A percentile compares a stretch with the other conserved stretches of the same genome.
These are phyloP conservation scores for Xylariales sp. DNA, from an alignment of 2,329 filamentous ascomycete genomes.

Conservation along the genomic window DNA sequence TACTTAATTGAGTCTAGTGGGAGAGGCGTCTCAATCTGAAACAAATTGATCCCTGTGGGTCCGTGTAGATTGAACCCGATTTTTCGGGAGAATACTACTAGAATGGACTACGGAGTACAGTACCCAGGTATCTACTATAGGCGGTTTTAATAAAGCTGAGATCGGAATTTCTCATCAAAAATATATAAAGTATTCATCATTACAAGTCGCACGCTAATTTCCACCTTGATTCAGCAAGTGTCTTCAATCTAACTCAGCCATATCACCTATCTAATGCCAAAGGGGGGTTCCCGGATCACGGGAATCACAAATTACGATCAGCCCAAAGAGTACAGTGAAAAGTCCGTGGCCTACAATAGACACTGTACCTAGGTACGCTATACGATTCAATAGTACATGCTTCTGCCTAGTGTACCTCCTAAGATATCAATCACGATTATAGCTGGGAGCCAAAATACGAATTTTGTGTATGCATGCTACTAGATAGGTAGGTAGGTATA, in stretches of 20 bases:
- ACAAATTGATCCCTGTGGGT: conserved; percentile 18
- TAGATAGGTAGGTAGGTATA: too few species aligned
- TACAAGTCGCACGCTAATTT: conserved; percentile 4
- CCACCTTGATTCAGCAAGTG: background rate
- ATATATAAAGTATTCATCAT: background rate
- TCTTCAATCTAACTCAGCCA: background rate
- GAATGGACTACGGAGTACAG: background rate
- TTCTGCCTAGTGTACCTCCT: too few species aligned
- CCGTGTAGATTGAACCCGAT: conserved; percentile 1
- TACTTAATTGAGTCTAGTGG: conserved; percentile 17
- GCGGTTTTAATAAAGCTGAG: background rate
- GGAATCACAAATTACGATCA: conserved; percentile 3
- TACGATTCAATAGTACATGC: too few species aligned
- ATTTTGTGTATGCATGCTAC: too few species aligned
- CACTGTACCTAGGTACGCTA: too few species aligned
- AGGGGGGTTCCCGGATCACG: too few species aligned
- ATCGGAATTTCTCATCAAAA: background rate
- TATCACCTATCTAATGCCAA: background rate
- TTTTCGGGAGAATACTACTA: conserved; percentile 14
- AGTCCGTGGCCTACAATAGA: too few species aligned
- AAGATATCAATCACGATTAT: too few species aligned
- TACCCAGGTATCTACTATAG: background rate
- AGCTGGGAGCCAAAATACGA: too few species aligned
- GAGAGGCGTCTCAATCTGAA: conserved; percentile 22
- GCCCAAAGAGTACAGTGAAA: too few species aligned